Evolutionary conservation across 371 early-diverging fungal species (phyloP).

Genomic region (Choanephora cucurbitarum): DNA sequence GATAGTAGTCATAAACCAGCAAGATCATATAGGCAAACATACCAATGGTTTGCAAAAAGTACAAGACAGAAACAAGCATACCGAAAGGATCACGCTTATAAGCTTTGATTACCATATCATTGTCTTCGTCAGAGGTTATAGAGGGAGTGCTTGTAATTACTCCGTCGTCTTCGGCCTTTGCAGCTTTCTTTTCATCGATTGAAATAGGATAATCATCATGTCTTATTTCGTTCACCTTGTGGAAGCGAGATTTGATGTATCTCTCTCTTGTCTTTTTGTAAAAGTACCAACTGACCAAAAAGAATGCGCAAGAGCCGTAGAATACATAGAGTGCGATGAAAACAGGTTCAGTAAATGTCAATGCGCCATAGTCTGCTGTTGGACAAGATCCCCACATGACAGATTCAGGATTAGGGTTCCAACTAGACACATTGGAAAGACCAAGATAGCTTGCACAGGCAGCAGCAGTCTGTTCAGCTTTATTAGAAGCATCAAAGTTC

Average conservation of each 20-base stretch:
- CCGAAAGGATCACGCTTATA: conserved; percentile 41
- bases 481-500: conserved; percentile 45
- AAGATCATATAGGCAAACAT: conserved; percentile 41
- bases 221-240: conserved; percentile 12
- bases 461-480: conserved; percentile 37
- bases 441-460: conserved; percentile 38
- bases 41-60: conserved; percentile 39
- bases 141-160: neutral
- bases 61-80: conserved; percentile 22
- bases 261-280: conserved; percentile 58
- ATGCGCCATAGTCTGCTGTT: conserved; percentile 42
- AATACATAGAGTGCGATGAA: conserved; percentile 55
- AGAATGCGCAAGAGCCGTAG: conserved; percentile 60
- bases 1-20: conserved; percentile 42
- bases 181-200: conserved; percentile 3
- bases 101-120: conserved; percentile 39
- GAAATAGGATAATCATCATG: conserved; percentile 4
- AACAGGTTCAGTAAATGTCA: conserved; percentile 44
- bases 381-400: conserved; percentile 62
- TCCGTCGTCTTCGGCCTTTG: conserved; percentile 2
- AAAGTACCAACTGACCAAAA: conserved; percentile 52
- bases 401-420: conserved; percentile 33
- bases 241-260: conserved; percentile 13
- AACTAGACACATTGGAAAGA: conserved; percentile 31
- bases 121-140: conserved; percentile 20